Evolutionary conservation across 2,329 filamentous ascomycete genomes (phyloP).

Genomic region (Fusarium buxicola): DNA sequence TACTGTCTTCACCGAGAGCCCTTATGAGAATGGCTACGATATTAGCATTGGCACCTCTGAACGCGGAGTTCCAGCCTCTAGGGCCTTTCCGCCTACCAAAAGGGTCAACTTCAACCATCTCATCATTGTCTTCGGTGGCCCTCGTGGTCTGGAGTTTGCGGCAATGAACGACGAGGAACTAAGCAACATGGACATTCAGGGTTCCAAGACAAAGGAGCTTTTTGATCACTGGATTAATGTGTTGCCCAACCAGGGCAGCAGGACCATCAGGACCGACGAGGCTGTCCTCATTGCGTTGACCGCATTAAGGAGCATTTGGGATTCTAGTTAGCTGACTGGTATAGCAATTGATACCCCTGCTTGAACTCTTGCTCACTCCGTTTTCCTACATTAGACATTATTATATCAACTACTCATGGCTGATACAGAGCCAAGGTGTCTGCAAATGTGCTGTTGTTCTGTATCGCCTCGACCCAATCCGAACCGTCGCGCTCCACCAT

Average conservation of each 20-base stretch:
- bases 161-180: slow-evolving; percentile 70
- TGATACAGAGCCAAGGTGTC: slow-evolving; percentile 45
- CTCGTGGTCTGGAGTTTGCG: slow-evolving; percentile 81
- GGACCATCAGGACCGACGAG: slow-evolving; percentile 87
- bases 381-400: slow-evolving; percentile 16
- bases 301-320: slow-evolving; percentile 71
- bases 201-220: slow-evolving; percentile 72
- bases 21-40: slow-evolving; percentile 83
- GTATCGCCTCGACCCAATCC: slow-evolving; percentile 35
- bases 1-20: slow-evolving; percentile 80
- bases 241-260: slow-evolving; percentile 81
- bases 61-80: slow-evolving; percentile 68
- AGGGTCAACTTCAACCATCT: slow-evolving; percentile 73
- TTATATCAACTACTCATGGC: slow-evolving; percentile 29
- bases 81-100: slow-evolving; percentile 58
- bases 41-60: slow-evolving; percentile 87
- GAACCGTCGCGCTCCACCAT: slow-evolving; percentile 44
- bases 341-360: slow-evolving; percentile 42
- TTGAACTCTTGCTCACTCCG: slow-evolving; percentile 6
- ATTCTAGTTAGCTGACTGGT: slow-evolving; percentile 43
- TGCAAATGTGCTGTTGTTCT: slow-evolving; percentile 49
- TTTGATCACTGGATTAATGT: slow-evolving; percentile 91
- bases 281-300: slow-evolving; percentile 82
- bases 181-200: slow-evolving; percentile 70
- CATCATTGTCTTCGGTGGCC: slow-evolving; percentile 83